phyloP scores from a whole-genome alignment of 768 basidiomycete genomes.

The Pleurotus sapidus region DNA sequence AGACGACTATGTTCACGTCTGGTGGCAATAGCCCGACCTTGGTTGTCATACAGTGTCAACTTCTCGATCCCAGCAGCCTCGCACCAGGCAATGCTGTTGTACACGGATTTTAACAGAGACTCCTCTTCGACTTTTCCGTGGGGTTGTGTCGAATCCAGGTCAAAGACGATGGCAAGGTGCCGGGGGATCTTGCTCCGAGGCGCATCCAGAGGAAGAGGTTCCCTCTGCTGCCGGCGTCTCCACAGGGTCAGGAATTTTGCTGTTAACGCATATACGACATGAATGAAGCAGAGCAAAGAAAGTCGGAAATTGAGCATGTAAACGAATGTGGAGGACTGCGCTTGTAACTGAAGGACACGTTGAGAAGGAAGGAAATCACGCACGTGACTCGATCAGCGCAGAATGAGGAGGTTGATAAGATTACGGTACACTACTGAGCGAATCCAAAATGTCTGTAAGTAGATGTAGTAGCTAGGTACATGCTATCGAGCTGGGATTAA shows the following conservation, averaged over 20 bases:
- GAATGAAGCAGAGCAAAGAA: slow-evolving; percentile 53
- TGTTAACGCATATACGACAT: slow-evolving; percentile 50
- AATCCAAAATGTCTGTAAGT: too few relatives aligned
- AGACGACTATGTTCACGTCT: neutral
- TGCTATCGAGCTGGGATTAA: slow-evolving; percentile 13
- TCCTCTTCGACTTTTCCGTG: slow-evolving; percentile 32
- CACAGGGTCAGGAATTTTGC: slow-evolving; percentile 38
- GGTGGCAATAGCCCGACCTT: slow-evolving; percentile 39
- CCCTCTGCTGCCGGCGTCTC: slow-evolving; percentile 28
- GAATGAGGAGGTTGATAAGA: neutral
- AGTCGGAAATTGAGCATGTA: slow-evolving; percentile 13
- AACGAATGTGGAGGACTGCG: neutral
- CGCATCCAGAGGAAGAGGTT: slow-evolving; percentile 48
- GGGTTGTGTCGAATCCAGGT: slow-evolving; percentile 35
- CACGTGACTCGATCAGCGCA: too few relatives aligned
- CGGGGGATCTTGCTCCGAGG: slow-evolving; percentile 55
- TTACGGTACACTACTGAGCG: neutral
- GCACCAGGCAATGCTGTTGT: slow-evolving; percentile 60
- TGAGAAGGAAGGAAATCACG: neutral
- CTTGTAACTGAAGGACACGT: neutral
- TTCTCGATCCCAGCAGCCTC: slow-evolving; percentile 54
- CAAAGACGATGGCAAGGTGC: slow-evolving; percentile 67
- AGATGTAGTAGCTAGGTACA: too few relatives aligned
- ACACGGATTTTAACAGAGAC: slow-evolving; percentile 50
- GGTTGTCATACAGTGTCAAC: slow-evolving; percentile 70